Percentiles rank a stretch among this genome's conserved stretches.
phyloP scores from a whole-genome alignment of 2,329 filamentous ascomycete species.

The Nannizziopsis barbatae region DNA sequence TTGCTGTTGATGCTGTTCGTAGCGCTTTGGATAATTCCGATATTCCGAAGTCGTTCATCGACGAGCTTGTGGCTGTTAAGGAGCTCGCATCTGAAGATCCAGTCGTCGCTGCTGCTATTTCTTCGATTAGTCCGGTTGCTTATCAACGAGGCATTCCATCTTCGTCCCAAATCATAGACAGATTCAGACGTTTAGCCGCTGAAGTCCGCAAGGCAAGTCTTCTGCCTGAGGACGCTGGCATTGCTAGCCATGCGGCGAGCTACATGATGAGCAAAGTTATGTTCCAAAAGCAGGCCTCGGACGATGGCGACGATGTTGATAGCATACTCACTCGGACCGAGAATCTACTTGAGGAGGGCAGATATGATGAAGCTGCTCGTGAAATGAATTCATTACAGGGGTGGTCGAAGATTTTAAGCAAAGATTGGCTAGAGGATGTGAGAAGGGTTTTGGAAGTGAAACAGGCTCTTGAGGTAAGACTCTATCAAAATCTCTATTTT shows the following conservation, averaged over 20 bases:
- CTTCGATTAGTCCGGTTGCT: constrained; percentile 85
- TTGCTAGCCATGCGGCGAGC: constrained; percentile 86
- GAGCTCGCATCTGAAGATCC: constrained; percentile 75
- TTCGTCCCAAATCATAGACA: constrained; percentile 75
- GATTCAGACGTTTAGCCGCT: constrained; percentile 81
- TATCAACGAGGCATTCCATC: constrained; percentile 88
- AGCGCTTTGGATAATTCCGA: constrained; percentile 65
- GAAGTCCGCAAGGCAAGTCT: constrained; percentile 93
- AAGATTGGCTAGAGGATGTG: constrained; percentile 86
- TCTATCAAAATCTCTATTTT: not conserved
- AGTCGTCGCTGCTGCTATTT: constrained; percentile 84
- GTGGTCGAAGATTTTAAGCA: constrained; percentile 90
- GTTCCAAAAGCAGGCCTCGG: constrained; percentile 85
- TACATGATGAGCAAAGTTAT: constrained; percentile 84
- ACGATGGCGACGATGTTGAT: constrained; percentile 81
- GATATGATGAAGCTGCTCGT: constrained; percentile 78
- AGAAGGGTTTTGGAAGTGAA: constrained; percentile 87
- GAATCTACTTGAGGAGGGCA: constrained; percentile 80
- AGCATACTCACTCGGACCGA: constrained; percentile 84
- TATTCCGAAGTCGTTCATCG: constrained; percentile 72
- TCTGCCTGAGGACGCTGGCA: constrained; percentile 83
- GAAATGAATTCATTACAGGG: constrained; percentile 90
- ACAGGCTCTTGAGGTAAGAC: constrained; percentile 80
- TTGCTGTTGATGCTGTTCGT: constrained; percentile 86
- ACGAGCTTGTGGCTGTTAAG: constrained; percentile 87